These are phyloP conservation scores for Agrocybe chaxingu DNA, from an alignment of 768 basidiomycete species.

Conservation along the genomic window DNA sequence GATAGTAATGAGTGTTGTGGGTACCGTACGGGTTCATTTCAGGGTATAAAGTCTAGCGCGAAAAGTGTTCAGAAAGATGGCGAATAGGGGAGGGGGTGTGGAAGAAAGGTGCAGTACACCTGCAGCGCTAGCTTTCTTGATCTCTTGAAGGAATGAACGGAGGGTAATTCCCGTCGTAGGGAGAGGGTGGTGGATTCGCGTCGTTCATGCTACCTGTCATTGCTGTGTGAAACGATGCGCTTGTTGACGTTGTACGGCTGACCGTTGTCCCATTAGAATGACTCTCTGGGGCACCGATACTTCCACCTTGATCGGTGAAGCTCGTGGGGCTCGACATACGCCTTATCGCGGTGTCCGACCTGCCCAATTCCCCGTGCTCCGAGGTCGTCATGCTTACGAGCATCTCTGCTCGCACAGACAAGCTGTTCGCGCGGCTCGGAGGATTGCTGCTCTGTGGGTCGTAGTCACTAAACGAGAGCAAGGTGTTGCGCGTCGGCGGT, in stretches of 20 bases:
- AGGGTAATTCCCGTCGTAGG: neutral
- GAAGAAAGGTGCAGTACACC: no score
- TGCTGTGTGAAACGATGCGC: constrained; percentile 21
- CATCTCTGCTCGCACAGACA: constrained; percentile 27
- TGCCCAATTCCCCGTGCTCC: constrained; percentile 33
- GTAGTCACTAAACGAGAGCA: constrained; percentile 28
- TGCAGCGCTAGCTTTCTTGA: neutral
- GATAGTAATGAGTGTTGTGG: no score
- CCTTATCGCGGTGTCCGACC: constrained; percentile 7
- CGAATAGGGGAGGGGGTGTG: no score
- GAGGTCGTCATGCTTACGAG: constrained; percentile 19
- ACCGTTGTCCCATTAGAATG: constrained; percentile 13
- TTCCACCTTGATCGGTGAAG: constrained; percentile 10
- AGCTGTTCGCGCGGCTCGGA: constrained; percentile 35
- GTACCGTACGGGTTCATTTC: no score
- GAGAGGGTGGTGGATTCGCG: constrained; percentile 2
- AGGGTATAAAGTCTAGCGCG: no score
- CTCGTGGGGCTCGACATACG: constrained; percentile 13
- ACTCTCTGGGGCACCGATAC: constrained; percentile 5
- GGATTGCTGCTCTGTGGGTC: constrained; percentile 24
- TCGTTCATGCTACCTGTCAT: constrained; percentile 14
- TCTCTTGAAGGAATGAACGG: neutral
- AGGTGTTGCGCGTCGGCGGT: constrained; percentile 37
- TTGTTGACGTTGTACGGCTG: constrained; percentile 14
- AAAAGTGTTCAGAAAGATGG: no score